Evolutionary conservation across 306 rosid species (phyloP).

Genomic region (Quercus bicolor): DNA sequence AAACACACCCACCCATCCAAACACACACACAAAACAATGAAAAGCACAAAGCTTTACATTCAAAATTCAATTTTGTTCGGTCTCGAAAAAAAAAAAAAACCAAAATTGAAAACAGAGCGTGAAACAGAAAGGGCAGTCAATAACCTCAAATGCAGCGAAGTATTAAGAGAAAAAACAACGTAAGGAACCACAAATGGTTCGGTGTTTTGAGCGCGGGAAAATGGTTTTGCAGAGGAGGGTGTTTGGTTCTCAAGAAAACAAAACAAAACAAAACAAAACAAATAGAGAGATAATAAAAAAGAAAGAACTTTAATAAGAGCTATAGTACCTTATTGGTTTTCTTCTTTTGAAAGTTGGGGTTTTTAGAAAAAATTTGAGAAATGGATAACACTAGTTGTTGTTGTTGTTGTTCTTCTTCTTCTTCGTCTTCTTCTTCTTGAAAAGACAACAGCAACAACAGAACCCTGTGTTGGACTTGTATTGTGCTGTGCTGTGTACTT

Average conservation of each 20-base stretch:
- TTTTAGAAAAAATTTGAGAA: no score
- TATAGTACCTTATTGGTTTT: no score
- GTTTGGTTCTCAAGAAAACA: background rate
- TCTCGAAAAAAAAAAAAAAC: background rate
- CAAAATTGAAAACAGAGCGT: slow-evolving; percentile 12
- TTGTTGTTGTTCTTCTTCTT: no score
- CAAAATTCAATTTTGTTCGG: background rate
- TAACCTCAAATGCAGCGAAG: background rate
- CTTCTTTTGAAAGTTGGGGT: no score
- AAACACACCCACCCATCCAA: background rate
- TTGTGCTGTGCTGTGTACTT: no score
- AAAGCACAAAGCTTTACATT: background rate
- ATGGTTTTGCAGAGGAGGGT: background rate
- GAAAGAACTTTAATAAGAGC: background rate
- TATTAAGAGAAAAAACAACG: background rate
- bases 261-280: background rate
- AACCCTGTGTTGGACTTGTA: no score
- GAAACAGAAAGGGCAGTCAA: background rate
- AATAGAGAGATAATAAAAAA: background rate
- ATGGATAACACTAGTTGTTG: no score
- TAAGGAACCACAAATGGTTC: background rate
- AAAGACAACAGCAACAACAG: no score
- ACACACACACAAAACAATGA: background rate
- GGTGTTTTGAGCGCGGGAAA: background rate
- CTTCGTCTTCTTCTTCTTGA: no score